Conservation (phyloP, 1,139 yeast genomes). For the Scheffersomyces stambukii region DNA sequence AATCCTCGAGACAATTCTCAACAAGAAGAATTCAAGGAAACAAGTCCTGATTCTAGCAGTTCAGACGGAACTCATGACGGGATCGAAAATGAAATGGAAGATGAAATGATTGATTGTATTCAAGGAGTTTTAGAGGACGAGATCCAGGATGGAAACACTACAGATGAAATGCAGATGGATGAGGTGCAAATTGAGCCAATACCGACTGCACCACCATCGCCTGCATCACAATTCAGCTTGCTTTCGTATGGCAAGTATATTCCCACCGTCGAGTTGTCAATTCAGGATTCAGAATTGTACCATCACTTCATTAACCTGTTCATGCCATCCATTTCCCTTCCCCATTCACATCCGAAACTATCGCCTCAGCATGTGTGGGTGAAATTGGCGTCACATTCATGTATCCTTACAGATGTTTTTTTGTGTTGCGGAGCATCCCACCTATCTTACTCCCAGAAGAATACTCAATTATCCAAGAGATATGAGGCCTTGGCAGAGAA, state of each 20-base stretch:
- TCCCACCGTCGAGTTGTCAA: slow-evolving; percentile 6
- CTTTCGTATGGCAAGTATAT: slow-evolving; percentile 6
- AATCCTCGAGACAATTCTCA: no score
- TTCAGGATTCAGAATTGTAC: slow-evolving; percentile 8
- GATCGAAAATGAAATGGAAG: no score
- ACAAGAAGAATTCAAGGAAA: no score
- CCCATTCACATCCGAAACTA: slow-evolving; percentile 7
- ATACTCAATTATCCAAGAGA: slow-evolving; percentile 2
- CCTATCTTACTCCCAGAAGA: slow-evolving; percentile 5
- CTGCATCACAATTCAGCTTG: slow-evolving; percentile 3
- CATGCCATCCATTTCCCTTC: slow-evolving; percentile 7
- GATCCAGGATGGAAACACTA: no score
- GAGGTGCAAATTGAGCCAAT: no score
- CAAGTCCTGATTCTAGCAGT: no score
- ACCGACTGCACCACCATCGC: no score
- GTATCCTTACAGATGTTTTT: slow-evolving; percentile 7
- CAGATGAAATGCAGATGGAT: no score
- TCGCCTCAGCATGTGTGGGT: slow-evolving; percentile 6
- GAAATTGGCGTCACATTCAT: slow-evolving; percentile 5
- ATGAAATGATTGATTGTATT: no score
- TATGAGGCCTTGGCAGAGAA: slow-evolving; percentile 5
- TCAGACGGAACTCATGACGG: no score
- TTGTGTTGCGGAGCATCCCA: slow-evolving; percentile 10
- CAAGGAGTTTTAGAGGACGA: no score
- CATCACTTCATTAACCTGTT: slow-evolving; percentile 6